Conservation (phyloP, 352 stramenopile genomes). For the Achlya hypogyna region DNA sequence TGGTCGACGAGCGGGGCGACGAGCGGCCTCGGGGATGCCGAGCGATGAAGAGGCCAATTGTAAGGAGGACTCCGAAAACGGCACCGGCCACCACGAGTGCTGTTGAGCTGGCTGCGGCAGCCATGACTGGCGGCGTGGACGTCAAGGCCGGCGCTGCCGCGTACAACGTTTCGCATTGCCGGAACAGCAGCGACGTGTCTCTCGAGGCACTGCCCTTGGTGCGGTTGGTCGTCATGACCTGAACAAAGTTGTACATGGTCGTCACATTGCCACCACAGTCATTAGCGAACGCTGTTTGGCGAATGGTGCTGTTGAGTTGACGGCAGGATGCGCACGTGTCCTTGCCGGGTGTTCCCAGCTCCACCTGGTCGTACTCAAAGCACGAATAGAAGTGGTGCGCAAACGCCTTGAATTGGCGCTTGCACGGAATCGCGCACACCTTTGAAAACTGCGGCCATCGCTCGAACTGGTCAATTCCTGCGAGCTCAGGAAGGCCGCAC, state of each 20-base stretch:
- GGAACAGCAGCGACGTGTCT: not conserved
- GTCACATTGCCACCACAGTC: slow-evolving; percentile 3
- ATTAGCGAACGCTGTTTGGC: not conserved
- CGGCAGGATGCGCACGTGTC: not conserved
- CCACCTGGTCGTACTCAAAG: not conserved
- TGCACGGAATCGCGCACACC: not conserved
- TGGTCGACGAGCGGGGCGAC: not conserved
- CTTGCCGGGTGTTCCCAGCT: not conserved
- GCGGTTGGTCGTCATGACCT: not conserved
- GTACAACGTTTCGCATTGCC: not conserved
- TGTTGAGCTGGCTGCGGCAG: not conserved
- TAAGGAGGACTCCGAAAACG: not conserved
- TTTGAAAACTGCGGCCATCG: not conserved
- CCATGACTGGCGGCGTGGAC: not conserved
- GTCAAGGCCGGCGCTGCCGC: not conserved
- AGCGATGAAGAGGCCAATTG: not conserved
- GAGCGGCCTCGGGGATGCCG: not conserved
- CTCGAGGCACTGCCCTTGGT: not conserved
- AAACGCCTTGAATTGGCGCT: not conserved
- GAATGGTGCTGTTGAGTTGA: not conserved
- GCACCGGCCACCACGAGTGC: not conserved
- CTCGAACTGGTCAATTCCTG: not conserved
- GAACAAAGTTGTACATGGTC: slow-evolving; percentile 1
- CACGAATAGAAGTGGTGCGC: not conserved
- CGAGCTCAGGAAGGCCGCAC: not conserved